Base-by-base conservation (phyloP, 2,329 filamentous ascomycete genomes). In the Didymella pomorum region DNA sequence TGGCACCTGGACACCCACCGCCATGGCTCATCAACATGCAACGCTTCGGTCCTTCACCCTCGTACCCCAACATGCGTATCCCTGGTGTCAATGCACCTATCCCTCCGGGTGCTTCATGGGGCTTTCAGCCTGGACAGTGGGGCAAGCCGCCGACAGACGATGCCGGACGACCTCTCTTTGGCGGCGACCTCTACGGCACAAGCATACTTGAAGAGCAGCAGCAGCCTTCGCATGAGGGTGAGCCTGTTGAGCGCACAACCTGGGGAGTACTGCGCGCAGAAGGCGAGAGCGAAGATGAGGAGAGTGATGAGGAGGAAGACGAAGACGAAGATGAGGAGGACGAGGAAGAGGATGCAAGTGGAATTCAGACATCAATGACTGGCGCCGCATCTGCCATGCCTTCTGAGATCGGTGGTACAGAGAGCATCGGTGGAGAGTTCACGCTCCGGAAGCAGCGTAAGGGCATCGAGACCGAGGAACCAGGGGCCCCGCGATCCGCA, bases 1-100 rank as follows among this genome's bases (percentile, higher is more conserved):
- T 99, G 81, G 91, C 93, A 21, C 91, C 92, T 14, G 93, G 92
- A 49, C 93, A 93, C 25, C 94, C 95, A 8, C 94, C 95, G 23
- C 95, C 95, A 39, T 99, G 95, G 95, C 85, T 99, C 61, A 94
- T 99, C 75, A 97, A 97, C 78, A 92, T 96, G 78, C 95, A 99
- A 78, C 89, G 94, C 67, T 92, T 93, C 70, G 95, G 95, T 0
- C 93, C 93, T 23, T 94, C 95, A 1, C 93, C 94, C 6, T 96
- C 93, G 9, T 99, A 99, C 76, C 93, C 95, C 21, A 92, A 92
- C n/a, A 83, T 98, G 51, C 96, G 95, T 75, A 93, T 99, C 60
- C 91, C 95, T 9, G 95, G 95, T 43, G 85, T 99, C 45, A 99
- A 98, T 76, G 93, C 94, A 1, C 93, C 95, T 4, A 92, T 94